Conservation (phyloP, 345 rosid genomes). For the Linum trigynum region DNA sequence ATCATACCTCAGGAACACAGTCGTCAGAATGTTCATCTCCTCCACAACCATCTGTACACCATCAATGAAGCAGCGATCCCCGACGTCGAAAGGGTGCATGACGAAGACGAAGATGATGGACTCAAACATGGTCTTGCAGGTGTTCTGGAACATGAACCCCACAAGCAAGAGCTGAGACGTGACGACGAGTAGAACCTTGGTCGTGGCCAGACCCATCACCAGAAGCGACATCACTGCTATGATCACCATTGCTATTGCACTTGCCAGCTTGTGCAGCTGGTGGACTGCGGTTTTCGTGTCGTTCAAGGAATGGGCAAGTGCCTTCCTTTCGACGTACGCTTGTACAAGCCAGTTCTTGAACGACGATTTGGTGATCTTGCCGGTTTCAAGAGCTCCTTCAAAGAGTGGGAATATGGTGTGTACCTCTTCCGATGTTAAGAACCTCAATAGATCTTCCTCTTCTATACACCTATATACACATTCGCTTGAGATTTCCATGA, state of each 20-base stretch:
- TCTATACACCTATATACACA: constrained; percentile 30
- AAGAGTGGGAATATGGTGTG: constrained; percentile 40
- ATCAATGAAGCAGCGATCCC: constrained; percentile 71
- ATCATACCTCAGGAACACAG: constrained; percentile 63
- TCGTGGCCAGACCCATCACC: constrained; percentile 51
- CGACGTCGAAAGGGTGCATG: constrained; percentile 80
- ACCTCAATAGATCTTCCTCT: constrained; percentile 40
- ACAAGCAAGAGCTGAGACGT: constrained; percentile 59
- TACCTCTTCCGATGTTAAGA: constrained; percentile 34
- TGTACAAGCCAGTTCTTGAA: constrained; percentile 53
- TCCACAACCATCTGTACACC: constrained; percentile 79
- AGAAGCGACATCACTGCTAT: constrained; percentile 46
- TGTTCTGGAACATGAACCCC: constrained; percentile 73
- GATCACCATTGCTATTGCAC: constrained; percentile 42
- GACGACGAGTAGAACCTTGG: constrained; percentile 48
- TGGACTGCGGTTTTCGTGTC: constrained; percentile 76
- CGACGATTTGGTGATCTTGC: constrained; percentile 34
- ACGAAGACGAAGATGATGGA: constrained; percentile 75
- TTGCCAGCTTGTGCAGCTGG: constrained; percentile 68
- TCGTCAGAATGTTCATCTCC: constrained; percentile 79
- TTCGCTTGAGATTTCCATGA: too few relatives aligned
- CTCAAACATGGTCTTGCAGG: constrained; percentile 69
- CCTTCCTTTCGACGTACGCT: constrained; percentile 62
- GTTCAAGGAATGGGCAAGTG: constrained; percentile 60
- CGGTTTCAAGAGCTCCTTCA: constrained; percentile 44